phyloP scores from a whole-genome alignment of 768 basidiomycete species.

The Amanita exitialis region DNA sequence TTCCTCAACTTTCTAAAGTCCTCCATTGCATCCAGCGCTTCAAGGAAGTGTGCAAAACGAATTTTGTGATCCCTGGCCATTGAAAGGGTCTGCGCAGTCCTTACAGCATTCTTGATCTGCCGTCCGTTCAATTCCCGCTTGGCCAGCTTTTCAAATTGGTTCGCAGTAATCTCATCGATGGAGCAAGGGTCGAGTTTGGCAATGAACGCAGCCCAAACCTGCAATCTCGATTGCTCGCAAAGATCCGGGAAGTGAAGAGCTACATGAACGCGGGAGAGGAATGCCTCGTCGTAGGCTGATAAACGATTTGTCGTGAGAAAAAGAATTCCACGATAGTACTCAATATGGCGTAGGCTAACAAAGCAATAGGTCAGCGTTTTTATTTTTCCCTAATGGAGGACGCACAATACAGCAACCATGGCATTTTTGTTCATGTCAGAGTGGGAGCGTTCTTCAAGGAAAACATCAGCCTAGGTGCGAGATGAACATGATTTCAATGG shows the following conservation, averaged over 20 bases:
- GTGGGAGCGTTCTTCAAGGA: constrained; percentile 58
- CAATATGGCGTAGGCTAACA: constrained; percentile 42
- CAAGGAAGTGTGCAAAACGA: constrained; percentile 38
- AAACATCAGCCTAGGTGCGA: constrained; percentile 44
- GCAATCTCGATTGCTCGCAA: constrained; percentile 36
- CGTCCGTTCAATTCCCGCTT: constrained; percentile 48
- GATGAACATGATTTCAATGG: constrained; percentile 4
- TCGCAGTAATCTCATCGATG: constrained; percentile 18
- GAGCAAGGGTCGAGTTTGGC: constrained; percentile 29
- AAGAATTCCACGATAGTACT: constrained; percentile 47
- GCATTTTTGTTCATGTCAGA: constrained; percentile 60
- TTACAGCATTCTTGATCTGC: constrained; percentile 62
- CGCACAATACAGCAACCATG: constrained; percentile 61
- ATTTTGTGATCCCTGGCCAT: constrained; percentile 35
- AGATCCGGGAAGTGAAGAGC: constrained; percentile 58
- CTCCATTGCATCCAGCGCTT: constrained; percentile 53
- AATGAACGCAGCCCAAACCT: constrained; percentile 59
- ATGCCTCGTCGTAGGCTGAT: constrained; percentile 56
- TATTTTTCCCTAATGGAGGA: constrained; percentile 6
- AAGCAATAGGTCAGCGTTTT: constrained; percentile 13
- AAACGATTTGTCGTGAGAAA: constrained; percentile 50
- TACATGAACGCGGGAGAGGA: constrained; percentile 58
- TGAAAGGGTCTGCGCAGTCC: constrained; percentile 55
- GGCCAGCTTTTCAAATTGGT: constrained; percentile 21
- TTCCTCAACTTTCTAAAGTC: constrained; percentile 31